Percentiles rank a stretch among this genome's conserved stretches.
phyloP scores from a whole-genome alignment of 2,329 filamentous ascomycete species.

The Phaeophleospora eucalypticola region DNA sequence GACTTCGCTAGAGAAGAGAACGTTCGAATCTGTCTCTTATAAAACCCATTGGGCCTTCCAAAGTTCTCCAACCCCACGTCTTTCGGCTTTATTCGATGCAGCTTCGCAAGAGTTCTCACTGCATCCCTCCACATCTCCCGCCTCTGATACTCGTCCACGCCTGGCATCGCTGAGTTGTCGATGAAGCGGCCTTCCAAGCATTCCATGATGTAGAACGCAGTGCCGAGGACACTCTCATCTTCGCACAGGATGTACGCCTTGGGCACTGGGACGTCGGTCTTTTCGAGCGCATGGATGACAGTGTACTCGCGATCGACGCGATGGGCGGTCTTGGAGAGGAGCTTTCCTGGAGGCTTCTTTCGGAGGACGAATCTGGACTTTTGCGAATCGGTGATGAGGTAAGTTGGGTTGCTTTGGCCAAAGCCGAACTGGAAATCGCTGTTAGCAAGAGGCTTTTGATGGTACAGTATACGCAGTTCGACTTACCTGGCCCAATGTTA shows the following conservation, averaged over 20 bases:
- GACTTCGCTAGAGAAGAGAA: conserved; percentile 73
- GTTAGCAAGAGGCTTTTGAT: no score
- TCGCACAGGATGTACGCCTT: conserved; percentile 80
- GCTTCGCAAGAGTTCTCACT: conserved; percentile 73
- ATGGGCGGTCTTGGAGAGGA: conserved; percentile 90
- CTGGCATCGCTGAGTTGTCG: conserved; percentile 79
- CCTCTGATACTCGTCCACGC: conserved; percentile 63
- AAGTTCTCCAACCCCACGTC: conserved; percentile 67
- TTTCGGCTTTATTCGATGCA: conserved; percentile 70
- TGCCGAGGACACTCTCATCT: conserved; percentile 74
- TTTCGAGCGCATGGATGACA: conserved; percentile 76
- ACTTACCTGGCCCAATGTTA: conserved; percentile 79
- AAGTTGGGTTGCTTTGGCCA: conserved; percentile 87
- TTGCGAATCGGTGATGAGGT: conserved; percentile 73
- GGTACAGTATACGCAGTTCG: no score
- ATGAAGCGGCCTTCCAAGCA: conserved; percentile 93
- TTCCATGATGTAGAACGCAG: conserved; percentile 95
- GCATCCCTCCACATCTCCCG: conserved; percentile 82
- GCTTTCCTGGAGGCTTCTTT: conserved; percentile 91
- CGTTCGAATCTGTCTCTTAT: conserved; percentile 77
- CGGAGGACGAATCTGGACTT: conserved; percentile 78
- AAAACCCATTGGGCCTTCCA: conserved; percentile 73
- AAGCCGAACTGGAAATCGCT: conserved; percentile 69
- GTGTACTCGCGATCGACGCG: conserved; percentile 94
- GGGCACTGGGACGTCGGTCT: conserved; percentile 81